Percentiles rank a stretch among this genome's conserved stretches.
Conservation (phyloP, 2,329 filamentous ascomycete species). For the Nemania sp. region DNA sequence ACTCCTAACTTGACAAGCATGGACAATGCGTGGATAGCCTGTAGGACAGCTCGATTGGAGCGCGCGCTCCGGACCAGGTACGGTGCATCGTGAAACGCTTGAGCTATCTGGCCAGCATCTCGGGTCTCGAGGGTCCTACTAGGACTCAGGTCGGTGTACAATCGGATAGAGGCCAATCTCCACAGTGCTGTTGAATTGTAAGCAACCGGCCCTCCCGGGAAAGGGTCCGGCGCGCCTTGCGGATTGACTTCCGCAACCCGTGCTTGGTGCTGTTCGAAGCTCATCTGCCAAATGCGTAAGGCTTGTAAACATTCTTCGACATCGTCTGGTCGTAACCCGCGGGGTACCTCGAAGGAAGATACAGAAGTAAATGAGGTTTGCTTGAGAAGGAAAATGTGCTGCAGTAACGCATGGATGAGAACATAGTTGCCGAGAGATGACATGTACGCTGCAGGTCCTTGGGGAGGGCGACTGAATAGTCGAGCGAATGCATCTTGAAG, state of each 20-base stretch:
- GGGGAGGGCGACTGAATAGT: conserved; percentile 56
- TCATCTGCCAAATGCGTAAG: conserved; percentile 61
- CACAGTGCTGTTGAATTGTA: conserved; percentile 68
- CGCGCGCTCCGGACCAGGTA: conserved; percentile 62
- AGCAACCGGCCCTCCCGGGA: conserved; percentile 63
- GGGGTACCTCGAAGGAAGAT: conserved; percentile 54
- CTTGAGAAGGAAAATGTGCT: conserved; percentile 72
- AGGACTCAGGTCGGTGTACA: conserved; percentile 68
- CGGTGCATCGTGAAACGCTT: conserved; percentile 62
- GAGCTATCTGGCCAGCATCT: conserved; percentile 65
- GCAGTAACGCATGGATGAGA: conserved; percentile 71
- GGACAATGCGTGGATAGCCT: conserved; percentile 70
- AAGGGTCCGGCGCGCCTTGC: conserved; percentile 53
- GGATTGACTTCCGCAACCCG: conserved; percentile 54
- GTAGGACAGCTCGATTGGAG: conserved; percentile 66
- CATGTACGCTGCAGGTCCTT: conserved; percentile 54
- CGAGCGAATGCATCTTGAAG: conserved; percentile 62
- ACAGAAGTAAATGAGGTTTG: conserved; percentile 60
- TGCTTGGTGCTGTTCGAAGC: conserved; percentile 60
- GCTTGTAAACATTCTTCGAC: conserved; percentile 61
- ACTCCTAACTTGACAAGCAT: conserved; percentile 68
- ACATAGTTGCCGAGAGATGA: conserved; percentile 71
- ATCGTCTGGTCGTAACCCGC: conserved; percentile 58
- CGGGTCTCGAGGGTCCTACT: conserved; percentile 67
- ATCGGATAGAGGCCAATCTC: conserved; percentile 65